phyloP scores from a whole-genome alignment of 139 green algal species.

The Volvox africanus region DNA sequence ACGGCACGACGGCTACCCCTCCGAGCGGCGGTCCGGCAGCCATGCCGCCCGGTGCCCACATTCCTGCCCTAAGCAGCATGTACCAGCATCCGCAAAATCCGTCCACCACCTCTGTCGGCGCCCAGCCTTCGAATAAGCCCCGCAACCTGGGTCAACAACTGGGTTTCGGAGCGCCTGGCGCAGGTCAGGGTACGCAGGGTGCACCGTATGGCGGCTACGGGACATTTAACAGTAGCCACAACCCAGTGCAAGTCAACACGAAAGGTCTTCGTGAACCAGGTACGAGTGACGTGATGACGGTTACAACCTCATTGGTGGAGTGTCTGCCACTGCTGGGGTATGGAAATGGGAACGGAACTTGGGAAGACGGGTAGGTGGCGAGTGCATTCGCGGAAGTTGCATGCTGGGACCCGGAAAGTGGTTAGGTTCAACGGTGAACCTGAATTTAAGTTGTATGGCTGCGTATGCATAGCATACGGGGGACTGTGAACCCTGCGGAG shows the following conservation, averaged over 20 bases:
- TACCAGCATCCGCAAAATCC: not conserved
- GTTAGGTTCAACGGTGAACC: not conserved
- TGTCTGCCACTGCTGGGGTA: too few species aligned
- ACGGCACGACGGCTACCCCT: not conserved
- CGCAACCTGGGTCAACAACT: slow-evolving; percentile 13
- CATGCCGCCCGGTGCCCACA: too few species aligned
- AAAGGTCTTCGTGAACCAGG: not conserved
- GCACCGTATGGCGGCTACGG: slow-evolving; percentile 9
- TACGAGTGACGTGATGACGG: not conserved
- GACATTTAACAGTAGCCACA: not conserved
- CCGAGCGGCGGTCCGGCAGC: not conserved
- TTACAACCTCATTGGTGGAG: not conserved
- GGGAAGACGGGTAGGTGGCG: not conserved
- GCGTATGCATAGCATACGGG: not conserved
- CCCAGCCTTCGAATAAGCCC: not conserved
- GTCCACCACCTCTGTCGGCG: not conserved
- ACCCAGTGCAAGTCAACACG: not conserved
- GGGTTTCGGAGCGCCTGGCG: not conserved
- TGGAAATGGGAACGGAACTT: not conserved
- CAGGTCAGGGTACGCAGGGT: not conserved
- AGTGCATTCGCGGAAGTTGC: not conserved
- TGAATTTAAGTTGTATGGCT: not conserved
- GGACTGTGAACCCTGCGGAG: not conserved
- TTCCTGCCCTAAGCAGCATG: not conserved
- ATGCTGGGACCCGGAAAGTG: not conserved